Base-by-base conservation (phyloP, 2,329 filamentous ascomycete genomes). In the Dryadomyces sulphureus region DNA sequence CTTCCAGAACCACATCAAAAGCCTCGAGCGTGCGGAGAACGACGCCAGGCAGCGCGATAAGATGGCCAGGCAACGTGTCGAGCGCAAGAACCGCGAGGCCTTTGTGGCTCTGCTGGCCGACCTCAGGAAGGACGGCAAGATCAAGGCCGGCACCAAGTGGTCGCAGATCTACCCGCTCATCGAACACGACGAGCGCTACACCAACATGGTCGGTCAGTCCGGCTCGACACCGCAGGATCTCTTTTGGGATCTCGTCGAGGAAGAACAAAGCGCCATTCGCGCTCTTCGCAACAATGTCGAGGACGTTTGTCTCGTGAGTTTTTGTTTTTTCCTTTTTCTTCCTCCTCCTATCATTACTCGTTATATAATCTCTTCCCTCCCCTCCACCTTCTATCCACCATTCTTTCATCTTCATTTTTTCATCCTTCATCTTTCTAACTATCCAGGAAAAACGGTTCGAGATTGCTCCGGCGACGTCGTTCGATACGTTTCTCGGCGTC, bases 1-100 rank as follows among this genome's bases (percentile, higher is more conserved):
- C 49, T 98, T 96, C 63, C 88, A 96, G 66, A 87, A 84, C 57
- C 90, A 96, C 60, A 92, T 96, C 69, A 94, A 93, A 65, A 75
- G 81, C 48, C 73, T 96, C 53, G 92, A 98, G 64, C 83, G 88
- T 50, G 78, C 79, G 45, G 89, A 94, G 67, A 96, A 96, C 63
- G 88, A 95, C 59, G 77, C 81, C 41, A 82, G 85, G 52, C 92
- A 98, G 63, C 79, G 85, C 54, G 81, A 92, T 57, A 94, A 94
- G 67, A 81, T 81, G 50, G 74, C 75, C 55, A 90, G 84, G 62
- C 75, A 79, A 46, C 80, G 92, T 49, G 76, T 81, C 54, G 88
- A 95, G 60, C 85, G 92, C 52, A 84, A 88, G 65, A 82, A 83
- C 54, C 81, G 92, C 50, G 92, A 98, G 59, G 75, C 70, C 1